Conservation (phyloP, 805 yeast species). For the Lachancea sp. region DNA sequence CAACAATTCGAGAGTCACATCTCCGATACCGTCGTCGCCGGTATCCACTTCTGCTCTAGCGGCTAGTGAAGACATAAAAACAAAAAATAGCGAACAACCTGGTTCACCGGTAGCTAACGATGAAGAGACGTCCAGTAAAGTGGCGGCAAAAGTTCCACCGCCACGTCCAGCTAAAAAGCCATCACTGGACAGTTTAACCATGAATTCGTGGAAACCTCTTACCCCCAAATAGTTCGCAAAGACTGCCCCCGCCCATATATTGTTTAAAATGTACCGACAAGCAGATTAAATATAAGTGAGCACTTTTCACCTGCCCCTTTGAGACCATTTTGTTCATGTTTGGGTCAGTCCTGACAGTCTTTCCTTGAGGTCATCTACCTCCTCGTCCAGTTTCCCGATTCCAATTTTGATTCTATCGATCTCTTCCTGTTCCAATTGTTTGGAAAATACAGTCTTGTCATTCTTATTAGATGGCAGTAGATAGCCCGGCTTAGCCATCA, state of each 20-base stretch:
- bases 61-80: not conserved
- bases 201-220: conserved; percentile 49
- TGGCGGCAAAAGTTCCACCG: conserved; percentile 19
- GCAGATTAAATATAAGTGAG: not conserved
- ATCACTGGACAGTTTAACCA: conserved; percentile 20
- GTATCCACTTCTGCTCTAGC: not conserved
- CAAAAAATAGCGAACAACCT: not conserved
- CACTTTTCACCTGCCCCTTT: too few relatives aligned
- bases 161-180: conserved; percentile 28
- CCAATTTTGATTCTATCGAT: conserved; percentile 48
- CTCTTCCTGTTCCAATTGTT: conserved; percentile 60
- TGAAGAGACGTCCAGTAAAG: not conserved
- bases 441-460: conserved; percentile 36
- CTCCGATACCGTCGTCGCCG: conserved; percentile 10
- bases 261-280: not conserved
- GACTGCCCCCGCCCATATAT: not conserved
- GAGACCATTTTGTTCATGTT: not conserved
- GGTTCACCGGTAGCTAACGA: not conserved
- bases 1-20: conserved; percentile 13
- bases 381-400: conserved; percentile 38
- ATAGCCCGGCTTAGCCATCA: conserved; percentile 63
- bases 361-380: conserved; percentile 38
- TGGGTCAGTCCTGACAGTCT: conserved; percentile 22
- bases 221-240: conserved; percentile 34
- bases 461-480: conserved; percentile 39